Evolutionary conservation across 2,329 filamentous ascomycete species (phyloP), one percentile per base, ranked within the genome.

Genomic region (Cladorrhinum sp.): DNA sequence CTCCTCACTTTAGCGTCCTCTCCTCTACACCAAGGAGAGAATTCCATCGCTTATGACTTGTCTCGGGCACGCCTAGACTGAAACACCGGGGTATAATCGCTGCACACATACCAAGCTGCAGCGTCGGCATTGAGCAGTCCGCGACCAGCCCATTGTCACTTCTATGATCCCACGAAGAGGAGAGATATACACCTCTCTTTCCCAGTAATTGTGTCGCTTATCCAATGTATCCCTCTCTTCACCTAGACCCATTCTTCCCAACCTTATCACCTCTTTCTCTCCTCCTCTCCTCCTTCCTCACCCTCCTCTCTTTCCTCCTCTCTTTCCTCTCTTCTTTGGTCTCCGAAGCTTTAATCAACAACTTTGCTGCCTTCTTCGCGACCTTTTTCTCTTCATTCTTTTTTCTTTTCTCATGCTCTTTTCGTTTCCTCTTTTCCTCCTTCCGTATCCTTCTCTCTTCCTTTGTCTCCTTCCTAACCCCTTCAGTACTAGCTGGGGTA

Each of bases 321-420:
- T 81, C 79, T 65, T 71, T 72, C 62, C 74, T 74, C 50, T 79
- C 77, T 64, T 78, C 77, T 69, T 78, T 82, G 2, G 74, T 77
- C 68, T 77, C 76, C 55, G 69, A 65, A 38, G 66, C 65, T 64
- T 68, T 70, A 57, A 64, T 66, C 4, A 68, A 67, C 63, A 72
- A 68, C 67, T 72, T 75, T 12, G 68, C 68, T 64, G 69, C 72
- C 61, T 71, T 75, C 65, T 70, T 74, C n/a, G 72, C 70, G 24
- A 70, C 71, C 64, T 71, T 66, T 52, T 55, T 41, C 1, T 48
- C 70, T 41, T 65, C 69, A 63, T 66, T 72, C 63, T 58, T 64
- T 50, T 64, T 67, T 29, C 66, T 66, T 62, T 68, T 66, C 55
- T 45, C 32, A 20, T 48, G 23, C 52, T 18, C 22, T 32, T 18